Conservation (phyloP, 2,329 filamentous ascomycete species). For the Hawksworthiomyces lignivorus region DNA sequence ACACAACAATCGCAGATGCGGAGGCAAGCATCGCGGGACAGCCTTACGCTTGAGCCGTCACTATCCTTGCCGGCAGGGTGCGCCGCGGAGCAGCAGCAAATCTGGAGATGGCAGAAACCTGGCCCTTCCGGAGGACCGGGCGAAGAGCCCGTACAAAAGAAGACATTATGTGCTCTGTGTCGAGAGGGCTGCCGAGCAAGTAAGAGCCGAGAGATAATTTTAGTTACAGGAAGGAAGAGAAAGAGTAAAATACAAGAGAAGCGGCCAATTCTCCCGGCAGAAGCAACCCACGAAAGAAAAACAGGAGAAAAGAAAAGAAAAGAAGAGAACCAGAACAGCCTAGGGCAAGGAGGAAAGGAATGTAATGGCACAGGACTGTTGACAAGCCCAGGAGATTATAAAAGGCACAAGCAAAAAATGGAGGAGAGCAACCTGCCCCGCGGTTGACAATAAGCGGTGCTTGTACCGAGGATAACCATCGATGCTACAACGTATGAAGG, state of each 20-base stretch:
- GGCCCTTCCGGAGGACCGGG: slow-evolving; percentile 41
- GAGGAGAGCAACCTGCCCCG: slow-evolving; percentile 2
- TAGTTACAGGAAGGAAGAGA: background rate
- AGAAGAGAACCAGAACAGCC: background rate
- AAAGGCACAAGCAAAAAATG: slow-evolving; percentile 3
- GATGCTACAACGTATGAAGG: slow-evolving; percentile 4
- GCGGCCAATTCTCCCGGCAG: too few relatives aligned
- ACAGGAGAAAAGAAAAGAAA: background rate
- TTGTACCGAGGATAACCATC: slow-evolving; percentile 24
- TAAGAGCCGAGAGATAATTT: background rate
- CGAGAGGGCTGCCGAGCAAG: background rate
- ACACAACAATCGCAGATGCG: too few relatives aligned
- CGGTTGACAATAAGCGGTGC: slow-evolving; percentile 11
- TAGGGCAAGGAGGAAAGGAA: background rate
- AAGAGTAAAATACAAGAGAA: background rate
- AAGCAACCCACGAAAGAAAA: background rate
- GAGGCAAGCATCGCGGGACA: too few relatives aligned
- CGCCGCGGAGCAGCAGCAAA: slow-evolving; percentile 7
- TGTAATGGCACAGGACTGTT: background rate
- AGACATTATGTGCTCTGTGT: slow-evolving; percentile 39
- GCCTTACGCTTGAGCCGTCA: slow-evolving; percentile 6
- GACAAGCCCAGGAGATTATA: too few relatives aligned
- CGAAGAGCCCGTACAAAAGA: slow-evolving; percentile 43
- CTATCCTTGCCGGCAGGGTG: slow-evolving; percentile 6
- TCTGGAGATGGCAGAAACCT: slow-evolving; percentile 16